A percentile compares a stretch with the other conserved stretches of the same genome.
Evolutionary conservation across 2,329 filamentous ascomycete species (phyloP).

Genomic region (Beauveria sp.): DNA sequence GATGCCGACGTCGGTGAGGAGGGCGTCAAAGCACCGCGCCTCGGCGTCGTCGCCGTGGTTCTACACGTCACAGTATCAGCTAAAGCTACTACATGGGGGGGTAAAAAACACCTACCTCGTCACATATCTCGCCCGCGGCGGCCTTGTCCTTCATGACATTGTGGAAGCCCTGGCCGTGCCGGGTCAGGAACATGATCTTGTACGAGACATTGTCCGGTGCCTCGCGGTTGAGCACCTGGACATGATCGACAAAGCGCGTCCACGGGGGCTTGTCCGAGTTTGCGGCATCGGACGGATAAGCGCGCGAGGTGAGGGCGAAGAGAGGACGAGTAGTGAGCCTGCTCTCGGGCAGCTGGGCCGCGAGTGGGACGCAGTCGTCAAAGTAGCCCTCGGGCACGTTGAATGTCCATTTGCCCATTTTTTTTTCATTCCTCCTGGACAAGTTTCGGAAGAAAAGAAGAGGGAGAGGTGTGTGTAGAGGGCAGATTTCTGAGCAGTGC

Average conservation of each 20-base stretch:
- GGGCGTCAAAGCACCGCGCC: constrained; percentile 33
- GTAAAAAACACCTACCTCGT: constrained; percentile 31
- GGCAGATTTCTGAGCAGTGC: too few relatives aligned
- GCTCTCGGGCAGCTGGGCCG: constrained; percentile 21
- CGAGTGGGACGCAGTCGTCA: constrained; percentile 31
- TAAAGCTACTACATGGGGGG: too few relatives aligned
- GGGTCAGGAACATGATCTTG: constrained; percentile 45
- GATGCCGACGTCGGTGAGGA: constrained; percentile 45
- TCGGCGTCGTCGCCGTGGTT: constrained; percentile 30
- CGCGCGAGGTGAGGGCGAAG: constrained; percentile 45
- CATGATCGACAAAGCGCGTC: constrained; percentile 41
- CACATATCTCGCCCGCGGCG: constrained; percentile 47
- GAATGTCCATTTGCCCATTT: constrained; percentile 25
- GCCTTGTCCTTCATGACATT: constrained; percentile 41
- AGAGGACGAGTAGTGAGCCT: constrained; percentile 34
- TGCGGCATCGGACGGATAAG: constrained; percentile 34
- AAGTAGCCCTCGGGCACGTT: constrained; percentile 27
- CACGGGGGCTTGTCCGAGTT: constrained; percentile 36
- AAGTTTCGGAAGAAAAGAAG: too few relatives aligned
- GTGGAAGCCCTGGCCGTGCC: constrained; percentile 48
- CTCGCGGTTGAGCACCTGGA: constrained; percentile 37
- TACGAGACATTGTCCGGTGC: constrained; percentile 38
- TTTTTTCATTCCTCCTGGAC: too few relatives aligned
- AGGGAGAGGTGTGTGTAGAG: too few relatives aligned
- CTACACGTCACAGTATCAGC: constrained; percentile 14